phyloP scores from a whole-genome alignment of 1,284 basidiomycete genomes.

The Crucibulum cyathiforme region DNA sequence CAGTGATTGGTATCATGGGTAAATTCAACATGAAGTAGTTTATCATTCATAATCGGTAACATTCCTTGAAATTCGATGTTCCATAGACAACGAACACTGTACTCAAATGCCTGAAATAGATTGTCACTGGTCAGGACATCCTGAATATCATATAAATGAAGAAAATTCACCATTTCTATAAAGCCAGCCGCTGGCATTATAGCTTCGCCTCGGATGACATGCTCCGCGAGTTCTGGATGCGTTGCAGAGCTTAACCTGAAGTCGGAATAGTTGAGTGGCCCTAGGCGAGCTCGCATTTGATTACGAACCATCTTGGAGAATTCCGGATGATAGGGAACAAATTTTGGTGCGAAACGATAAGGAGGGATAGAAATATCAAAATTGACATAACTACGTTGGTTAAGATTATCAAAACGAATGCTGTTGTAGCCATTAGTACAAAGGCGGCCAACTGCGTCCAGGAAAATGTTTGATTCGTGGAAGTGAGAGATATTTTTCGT shows the following conservation, averaged over 20 bases:
- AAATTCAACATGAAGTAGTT: conserved; percentile 31
- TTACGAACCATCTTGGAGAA: conserved; percentile 5
- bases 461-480: not conserved
- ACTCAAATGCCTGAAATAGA: conserved; percentile 29
- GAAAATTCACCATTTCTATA: conserved; percentile 47
- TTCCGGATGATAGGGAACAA: not conserved
- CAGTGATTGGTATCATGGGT: conserved; percentile 32
- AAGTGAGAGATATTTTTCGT: not conserved
- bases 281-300: conserved; percentile 29
- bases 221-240: conserved; percentile 45
- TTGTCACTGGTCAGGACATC: not conserved
- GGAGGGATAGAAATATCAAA: not conserved
- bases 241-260: conserved; percentile 40
- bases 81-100: conserved; percentile 28
- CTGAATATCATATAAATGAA: conserved; percentile 1
- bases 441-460: not conserved
- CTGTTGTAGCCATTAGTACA: not conserved
- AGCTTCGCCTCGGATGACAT: conserved; percentile 47
- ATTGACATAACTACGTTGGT: not conserved
- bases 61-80: conserved; percentile 33
- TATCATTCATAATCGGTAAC: conserved; percentile 34
- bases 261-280: conserved; percentile 39
- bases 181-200: conserved; percentile 53
- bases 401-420: not conserved
- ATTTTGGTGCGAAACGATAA: not conserved